Evolutionary conservation across 306 rosid species (phyloP).

Genomic region (Astragalus membranaceus): DNA sequence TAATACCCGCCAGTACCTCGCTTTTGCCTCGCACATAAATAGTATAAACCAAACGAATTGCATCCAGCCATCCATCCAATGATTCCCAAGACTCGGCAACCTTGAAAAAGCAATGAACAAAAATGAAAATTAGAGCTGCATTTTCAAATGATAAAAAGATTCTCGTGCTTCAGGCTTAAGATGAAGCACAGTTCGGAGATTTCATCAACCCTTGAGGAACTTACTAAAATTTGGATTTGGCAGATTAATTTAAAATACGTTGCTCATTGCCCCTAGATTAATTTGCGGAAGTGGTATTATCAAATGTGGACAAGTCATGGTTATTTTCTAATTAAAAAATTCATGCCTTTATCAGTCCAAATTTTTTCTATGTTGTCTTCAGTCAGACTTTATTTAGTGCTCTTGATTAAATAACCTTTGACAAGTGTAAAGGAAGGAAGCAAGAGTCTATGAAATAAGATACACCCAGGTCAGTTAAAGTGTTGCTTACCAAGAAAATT

Average conservation of each 20-base stretch:
- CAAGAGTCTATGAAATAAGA: neutral
- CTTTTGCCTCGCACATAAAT: slow-evolving; percentile 86
- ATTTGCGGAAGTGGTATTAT: neutral
- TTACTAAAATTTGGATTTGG: slow-evolving; percentile 5
- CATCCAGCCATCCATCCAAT: slow-evolving; percentile 97
- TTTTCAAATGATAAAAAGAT: slow-evolving; percentile 5
- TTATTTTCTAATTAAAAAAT: neutral
- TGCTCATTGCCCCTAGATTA: neutral
- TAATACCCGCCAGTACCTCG: slow-evolving; percentile 84
- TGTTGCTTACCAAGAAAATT: slow-evolving; percentile 67
- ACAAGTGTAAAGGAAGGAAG: neutral
- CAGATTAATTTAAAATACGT: neutral
- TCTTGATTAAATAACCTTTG: neutral
- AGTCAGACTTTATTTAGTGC: neutral
- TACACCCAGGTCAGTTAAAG: neutral
- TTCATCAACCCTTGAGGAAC: neutral
- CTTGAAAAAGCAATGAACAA: slow-evolving; percentile 34
- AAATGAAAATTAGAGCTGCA: slow-evolving; percentile 18
- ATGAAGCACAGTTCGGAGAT: slow-evolving; percentile 16
- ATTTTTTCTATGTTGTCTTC: slow-evolving; percentile 5
- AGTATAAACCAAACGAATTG: slow-evolving; percentile 87
- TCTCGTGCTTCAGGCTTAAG: slow-evolving; percentile 4
- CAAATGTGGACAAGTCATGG: neutral
- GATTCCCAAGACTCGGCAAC: slow-evolving; percentile 97
- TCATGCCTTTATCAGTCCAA: neutral